Base-by-base conservation (phyloP, 306 rosid species). In the Castanea sativa region DNA sequence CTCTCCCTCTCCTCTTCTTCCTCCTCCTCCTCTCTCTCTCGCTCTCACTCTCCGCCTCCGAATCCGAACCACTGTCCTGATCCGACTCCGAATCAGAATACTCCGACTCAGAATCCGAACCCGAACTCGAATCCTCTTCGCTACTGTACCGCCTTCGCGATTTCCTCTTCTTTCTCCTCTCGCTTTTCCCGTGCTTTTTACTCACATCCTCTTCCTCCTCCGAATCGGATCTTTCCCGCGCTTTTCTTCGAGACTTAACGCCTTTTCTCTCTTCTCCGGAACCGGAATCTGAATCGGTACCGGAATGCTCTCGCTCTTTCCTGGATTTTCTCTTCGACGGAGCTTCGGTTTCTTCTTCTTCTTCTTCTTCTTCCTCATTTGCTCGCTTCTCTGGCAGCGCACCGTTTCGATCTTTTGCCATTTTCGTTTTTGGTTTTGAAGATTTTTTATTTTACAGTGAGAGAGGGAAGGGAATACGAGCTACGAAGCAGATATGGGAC, bases 111-210 rank as follows among this genome's bases (percentile, higher is more conserved):
- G 91, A 86, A 61, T 58, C 85, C 41, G 87, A 82, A 51, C 49
- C 88, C 4, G 87, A 84, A 21, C 79, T 85, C 10, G 93, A 87
- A 21, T 73, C 84, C 45, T 83, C 89, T 29, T 85, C 90, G 55
- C 97, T 90, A 57, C 90, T 84, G 81, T 89, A 63, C 4, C 89
- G 70, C 38, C 84, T 78, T 68, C 97, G 83, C 9, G 92, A 89
- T 45, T 82, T 91, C 21, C 89, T 43, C 91, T 85, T 89, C 92
- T 85, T 89, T 52, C 88, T 69, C 45, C 73, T 73, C 19, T 68
- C 71, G 27, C 84, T 71, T 63, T 52, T 82, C 56, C 85, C 76
- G 33, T 60, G 75, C n/a, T 19, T 12, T 13, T 27, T 67, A 19
- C 43, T 75, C 38, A 51, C 73, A 18, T 83, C 87, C 10, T 69